Base-by-base conservation (phyloP, 306 rosid species). In the Acacia confusa region DNA sequence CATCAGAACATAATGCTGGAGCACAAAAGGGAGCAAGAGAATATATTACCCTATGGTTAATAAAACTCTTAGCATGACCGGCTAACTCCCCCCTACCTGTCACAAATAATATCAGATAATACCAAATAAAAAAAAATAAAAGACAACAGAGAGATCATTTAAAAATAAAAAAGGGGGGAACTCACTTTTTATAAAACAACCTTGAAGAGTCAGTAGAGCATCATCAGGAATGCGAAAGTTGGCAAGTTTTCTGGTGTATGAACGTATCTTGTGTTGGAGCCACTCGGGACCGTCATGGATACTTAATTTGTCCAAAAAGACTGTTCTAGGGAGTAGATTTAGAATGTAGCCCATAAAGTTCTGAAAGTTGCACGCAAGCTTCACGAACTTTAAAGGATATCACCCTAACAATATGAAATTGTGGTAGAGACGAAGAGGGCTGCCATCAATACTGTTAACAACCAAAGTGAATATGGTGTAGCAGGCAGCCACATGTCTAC, bases 301-400 rank as follows among this genome's bases (percentile, higher is more conserved):
- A 67, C 78, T 77, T 47, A 74, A 72, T 61, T 77, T 91, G 84
- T 72, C 68, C 30, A 58, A 34, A 40, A 75, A 85, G 47, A 84
- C 24, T 64, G 86, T 55, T 69, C 85, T 89, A 64, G 85, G 83
- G 72, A 78, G 79, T 61, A 78, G 75, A 85, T 87, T 88, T 78
- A 89, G 81, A 81, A 88, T 68, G 79, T 75, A 87, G 40, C 86
- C 86, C 92, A 87, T 92, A 67, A 48, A 22, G 57, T 74, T 74
- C 67, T 66, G 70, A 40, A 82, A 66, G 50, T 4, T 24, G 69
- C 67, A 20, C 48, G 82, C 74, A 61, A 74, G 61, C 24, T 68
- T 36, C 6, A 41, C 65, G 53, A 85, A 24, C 63, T 60, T 27
- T 32, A 15, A 36, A 1, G 22, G 20, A 43, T 28, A 47, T 28